A percentile compares a stretch with the other conserved stretches of the same genome.
phyloP scores from a whole-genome alignment of 2,329 filamentous ascomycete species.

The Neonectria neomacrospora region DNA sequence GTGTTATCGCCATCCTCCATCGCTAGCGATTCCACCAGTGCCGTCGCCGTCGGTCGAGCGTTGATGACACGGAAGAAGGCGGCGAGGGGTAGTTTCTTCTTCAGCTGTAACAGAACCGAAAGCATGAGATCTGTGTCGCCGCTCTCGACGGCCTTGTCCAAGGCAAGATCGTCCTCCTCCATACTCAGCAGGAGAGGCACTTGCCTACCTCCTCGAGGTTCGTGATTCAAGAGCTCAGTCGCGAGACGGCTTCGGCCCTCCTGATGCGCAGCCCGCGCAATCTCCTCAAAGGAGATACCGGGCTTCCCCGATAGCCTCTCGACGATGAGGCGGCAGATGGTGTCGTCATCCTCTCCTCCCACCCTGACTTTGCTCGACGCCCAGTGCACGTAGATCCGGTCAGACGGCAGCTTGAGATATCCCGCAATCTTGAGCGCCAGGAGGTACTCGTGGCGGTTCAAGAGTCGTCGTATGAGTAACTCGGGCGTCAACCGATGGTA shows the following conservation, averaged over 20 bases:
- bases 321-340: slow-evolving; percentile 87
- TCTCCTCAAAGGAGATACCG: slow-evolving; percentile 95
- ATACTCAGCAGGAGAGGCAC: slow-evolving; percentile 92
- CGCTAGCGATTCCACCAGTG: slow-evolving; percentile 88
- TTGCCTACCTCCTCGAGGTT: slow-evolving; percentile 94
- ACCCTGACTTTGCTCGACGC: slow-evolving; percentile 92
- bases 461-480: slow-evolving; percentile 83
- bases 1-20: slow-evolving; percentile 75
- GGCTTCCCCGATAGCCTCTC: slow-evolving; percentile 86
- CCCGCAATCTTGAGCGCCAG: slow-evolving; percentile 89
- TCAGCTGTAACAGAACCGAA: slow-evolving; percentile 86
- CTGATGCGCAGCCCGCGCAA: slow-evolving; percentile 92
- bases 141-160: slow-evolving; percentile 96
- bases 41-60: slow-evolving; percentile 83
- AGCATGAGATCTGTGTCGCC: slow-evolving; percentile 95
- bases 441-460: slow-evolving; percentile 91
- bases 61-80: slow-evolving; percentile 95
- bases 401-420: slow-evolving; percentile 85
- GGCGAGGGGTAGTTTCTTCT: slow-evolving; percentile 89
- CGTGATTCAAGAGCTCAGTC: slow-evolving; percentile 90
- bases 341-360: slow-evolving; percentile 86
- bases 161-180: slow-evolving; percentile 93
- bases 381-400: slow-evolving; percentile 96
- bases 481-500: slow-evolving; percentile 92
- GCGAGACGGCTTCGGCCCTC: slow-evolving; percentile 91